A percentile compares a stretch with the other conserved stretches of the same genome.
Conservation (phyloP, 306 rosid species). For the Vigna nakashimae region DNA sequence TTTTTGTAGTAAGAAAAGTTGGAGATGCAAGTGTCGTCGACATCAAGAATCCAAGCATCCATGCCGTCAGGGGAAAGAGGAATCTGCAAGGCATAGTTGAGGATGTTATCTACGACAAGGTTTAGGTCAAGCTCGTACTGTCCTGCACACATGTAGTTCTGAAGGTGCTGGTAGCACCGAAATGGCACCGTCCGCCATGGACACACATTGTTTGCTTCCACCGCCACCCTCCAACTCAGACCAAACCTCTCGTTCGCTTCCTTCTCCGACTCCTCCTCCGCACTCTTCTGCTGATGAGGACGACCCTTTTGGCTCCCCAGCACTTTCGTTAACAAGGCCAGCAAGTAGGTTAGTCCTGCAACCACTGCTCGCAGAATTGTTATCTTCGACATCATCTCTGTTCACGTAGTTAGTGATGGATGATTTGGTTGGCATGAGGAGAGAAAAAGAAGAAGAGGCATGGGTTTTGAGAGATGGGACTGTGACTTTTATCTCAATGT, state of each 20-base stretch:
- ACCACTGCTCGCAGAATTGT: constrained; percentile 45
- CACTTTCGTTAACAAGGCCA: constrained; percentile 40
- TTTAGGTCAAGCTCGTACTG: constrained; percentile 63
- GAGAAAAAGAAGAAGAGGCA: too few species aligned
- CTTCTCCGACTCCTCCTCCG: neutral
- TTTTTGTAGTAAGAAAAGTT: constrained; percentile 62
- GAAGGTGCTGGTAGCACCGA: constrained; percentile 41
- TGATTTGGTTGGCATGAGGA: neutral
- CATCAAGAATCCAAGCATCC: constrained; percentile 81
- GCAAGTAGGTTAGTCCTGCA: constrained; percentile 39
- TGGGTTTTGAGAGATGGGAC: neutral
- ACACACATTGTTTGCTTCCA: constrained; percentile 53
- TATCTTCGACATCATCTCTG: constrained; percentile 10
- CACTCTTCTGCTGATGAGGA: neutral
- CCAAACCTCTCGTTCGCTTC: constrained; percentile 37
- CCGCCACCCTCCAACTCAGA: constrained; percentile 73
- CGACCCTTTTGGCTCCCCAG: neutral
- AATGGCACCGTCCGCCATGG: constrained; percentile 49
- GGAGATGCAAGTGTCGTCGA: constrained; percentile 87
- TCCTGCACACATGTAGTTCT: constrained; percentile 66
- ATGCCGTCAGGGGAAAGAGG: constrained; percentile 43
- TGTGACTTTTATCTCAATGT: neutral
- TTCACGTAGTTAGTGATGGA: too few species aligned
- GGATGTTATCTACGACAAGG: constrained; percentile 48
- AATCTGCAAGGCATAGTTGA: constrained; percentile 44